A percentile compares a stretch with the other conserved stretches of the same genome.
phyloP scores from a whole-genome alignment of 257 asterid species.

The Mentha longifolia region DNA sequence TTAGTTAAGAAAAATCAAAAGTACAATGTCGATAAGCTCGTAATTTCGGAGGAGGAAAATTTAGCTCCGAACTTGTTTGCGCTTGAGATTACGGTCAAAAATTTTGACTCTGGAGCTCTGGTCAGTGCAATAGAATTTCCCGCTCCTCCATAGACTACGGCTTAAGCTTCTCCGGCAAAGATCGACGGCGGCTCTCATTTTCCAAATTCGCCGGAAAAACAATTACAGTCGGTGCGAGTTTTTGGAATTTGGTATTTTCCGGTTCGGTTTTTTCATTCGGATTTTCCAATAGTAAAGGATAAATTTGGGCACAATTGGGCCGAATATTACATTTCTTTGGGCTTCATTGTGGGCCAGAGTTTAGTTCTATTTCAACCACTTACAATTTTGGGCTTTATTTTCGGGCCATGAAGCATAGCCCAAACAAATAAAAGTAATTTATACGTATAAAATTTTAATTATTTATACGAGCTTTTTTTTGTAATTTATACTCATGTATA shows the following conservation, averaged over 20 bases:
- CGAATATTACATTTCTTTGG: neutral
- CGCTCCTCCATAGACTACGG: conserved; percentile 30
- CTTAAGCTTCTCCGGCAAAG: conserved; percentile 45
- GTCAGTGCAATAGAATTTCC: conserved; percentile 55
- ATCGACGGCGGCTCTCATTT: conserved; percentile 46
- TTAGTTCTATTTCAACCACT: too few relatives aligned
- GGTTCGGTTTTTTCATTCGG: conserved; percentile 5
- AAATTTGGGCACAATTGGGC: conserved; percentile 29
- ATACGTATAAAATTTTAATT: too few relatives aligned
- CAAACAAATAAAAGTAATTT: too few relatives aligned
- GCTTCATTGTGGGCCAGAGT: neutral
- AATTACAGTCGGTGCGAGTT: neutral
- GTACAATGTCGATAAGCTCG: neutral
- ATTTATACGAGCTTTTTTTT: too few relatives aligned
- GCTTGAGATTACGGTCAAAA: conserved; percentile 91
- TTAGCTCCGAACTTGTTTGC: conserved; percentile 62
- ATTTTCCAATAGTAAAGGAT: neutral
- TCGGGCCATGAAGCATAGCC: too few relatives aligned
- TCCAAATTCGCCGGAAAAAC: conserved; percentile 25
- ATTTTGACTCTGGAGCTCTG: conserved; percentile 68
- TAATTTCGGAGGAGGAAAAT: neutral
- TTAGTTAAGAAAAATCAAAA: neutral
- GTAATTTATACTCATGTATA: too few relatives aligned
- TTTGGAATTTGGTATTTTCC: neutral
- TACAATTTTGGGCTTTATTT: too few relatives aligned